Percentiles rank a stretch among this genome's conserved stretches.
Conservation (phyloP, 2,329 filamentous ascomycete genomes). For the Diaporthe sp. region DNA sequence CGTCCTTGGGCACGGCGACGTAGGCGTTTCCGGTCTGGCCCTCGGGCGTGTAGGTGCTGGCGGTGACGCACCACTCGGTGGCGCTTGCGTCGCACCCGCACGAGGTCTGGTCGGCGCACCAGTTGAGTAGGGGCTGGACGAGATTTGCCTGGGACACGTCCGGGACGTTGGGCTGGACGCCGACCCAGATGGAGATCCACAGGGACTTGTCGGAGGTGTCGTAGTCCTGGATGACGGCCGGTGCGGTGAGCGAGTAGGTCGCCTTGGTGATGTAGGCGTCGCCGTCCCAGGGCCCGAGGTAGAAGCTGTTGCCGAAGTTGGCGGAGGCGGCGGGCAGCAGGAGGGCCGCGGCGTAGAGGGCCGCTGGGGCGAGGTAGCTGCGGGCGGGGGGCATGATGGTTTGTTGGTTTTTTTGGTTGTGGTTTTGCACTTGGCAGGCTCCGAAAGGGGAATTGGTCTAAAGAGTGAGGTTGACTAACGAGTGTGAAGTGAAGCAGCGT, state of each 20-base stretch:
- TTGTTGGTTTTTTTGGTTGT: background rate
- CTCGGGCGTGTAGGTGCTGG: constrained; percentile 39
- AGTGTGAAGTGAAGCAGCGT: background rate
- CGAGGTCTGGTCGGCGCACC: constrained; percentile 29
- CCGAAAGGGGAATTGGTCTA: too few species aligned
- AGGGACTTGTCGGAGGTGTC: constrained; percentile 25
- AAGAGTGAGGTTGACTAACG: background rate
- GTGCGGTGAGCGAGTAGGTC: constrained; percentile 37
- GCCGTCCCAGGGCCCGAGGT: constrained; percentile 36
- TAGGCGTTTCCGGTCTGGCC: constrained; percentile 32
- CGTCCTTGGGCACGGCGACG: constrained; percentile 27
- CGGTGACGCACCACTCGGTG: constrained; percentile 35
- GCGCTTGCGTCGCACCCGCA: constrained; percentile 32
- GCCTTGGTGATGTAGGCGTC: constrained; percentile 39
- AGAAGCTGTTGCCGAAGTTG: constrained; percentile 39
- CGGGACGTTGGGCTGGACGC: constrained; percentile 33
- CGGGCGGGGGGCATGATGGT: constrained; percentile 5
- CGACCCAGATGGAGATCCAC: constrained; percentile 39
- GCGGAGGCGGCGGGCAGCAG: background rate
- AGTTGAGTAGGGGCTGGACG: constrained; percentile 41
- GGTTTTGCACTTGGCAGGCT: background rate
- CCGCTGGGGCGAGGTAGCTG: constrained; percentile 1
- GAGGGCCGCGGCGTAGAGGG: constrained; percentile 4
- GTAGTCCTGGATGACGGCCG: constrained; percentile 25
- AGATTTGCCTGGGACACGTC: constrained; percentile 39